Conservation (phyloP, 208 protist genomes). For the Acanthamoeba divionensis region DNA sequence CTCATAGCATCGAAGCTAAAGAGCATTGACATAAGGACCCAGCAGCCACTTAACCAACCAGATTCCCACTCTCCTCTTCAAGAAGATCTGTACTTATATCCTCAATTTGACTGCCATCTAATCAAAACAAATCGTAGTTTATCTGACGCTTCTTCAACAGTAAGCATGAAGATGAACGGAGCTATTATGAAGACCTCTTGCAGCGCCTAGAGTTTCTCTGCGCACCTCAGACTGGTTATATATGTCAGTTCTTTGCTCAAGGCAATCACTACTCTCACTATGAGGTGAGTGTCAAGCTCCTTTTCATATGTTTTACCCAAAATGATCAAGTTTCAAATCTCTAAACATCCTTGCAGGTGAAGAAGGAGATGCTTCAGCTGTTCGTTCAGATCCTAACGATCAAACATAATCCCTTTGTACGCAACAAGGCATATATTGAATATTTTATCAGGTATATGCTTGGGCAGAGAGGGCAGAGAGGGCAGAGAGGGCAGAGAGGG, state of each 20-base stretch:
- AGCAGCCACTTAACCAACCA: too few species aligned
- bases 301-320: not conserved
- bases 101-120: too few species aligned
- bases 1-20: not conserved
- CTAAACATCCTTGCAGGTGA: not conserved
- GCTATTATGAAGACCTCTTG: not conserved
- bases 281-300: not conserved
- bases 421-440: conserved; percentile 24
- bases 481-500: too few species aligned
- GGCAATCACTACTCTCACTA: conserved; percentile 31
- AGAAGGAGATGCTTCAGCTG: conserved; percentile 47
- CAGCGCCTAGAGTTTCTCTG: conserved; percentile 1
- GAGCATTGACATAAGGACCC: not conserved
- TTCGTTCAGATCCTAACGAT: conserved; percentile 36
- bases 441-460: conserved; percentile 38
- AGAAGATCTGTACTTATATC: too few species aligned
- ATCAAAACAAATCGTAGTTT: too few species aligned
- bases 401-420: not conserved
- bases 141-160: too few species aligned
- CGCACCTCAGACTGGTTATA: conserved; percentile 11
- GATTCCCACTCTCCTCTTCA: too few species aligned
- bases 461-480: too few species aligned
- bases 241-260: conserved; percentile 3
- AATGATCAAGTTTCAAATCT: not conserved
- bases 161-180: too few species aligned